Evolutionary conservation across 2,329 filamentous ascomycete genomes (phyloP).

Genomic region (Keithomyces neogunnii): DNA sequence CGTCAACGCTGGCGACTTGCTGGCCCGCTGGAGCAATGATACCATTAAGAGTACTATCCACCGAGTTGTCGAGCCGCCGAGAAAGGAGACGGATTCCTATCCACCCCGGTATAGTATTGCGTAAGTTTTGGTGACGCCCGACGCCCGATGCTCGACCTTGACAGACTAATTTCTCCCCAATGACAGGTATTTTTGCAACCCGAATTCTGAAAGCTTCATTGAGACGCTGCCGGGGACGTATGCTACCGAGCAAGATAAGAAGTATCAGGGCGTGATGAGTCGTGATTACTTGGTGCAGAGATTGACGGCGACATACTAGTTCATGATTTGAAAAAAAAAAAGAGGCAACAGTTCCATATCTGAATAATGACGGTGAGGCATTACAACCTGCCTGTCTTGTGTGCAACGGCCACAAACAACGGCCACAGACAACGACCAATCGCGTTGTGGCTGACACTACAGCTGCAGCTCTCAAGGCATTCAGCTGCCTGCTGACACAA

Average conservation of each 20-base stretch:
- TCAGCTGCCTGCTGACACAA: no score
- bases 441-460: no score
- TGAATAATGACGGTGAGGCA: neutral
- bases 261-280: constrained; percentile 69
- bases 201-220: constrained; percentile 67
- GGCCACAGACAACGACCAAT: no score
- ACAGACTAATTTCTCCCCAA: neutral
- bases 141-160: neutral
- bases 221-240: constrained; percentile 77
- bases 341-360: no score
- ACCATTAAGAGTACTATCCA: constrained; percentile 86
- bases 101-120: constrained; percentile 81
- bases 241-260: constrained; percentile 55
- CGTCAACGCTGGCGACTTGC: constrained; percentile 79
- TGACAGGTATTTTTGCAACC: constrained; percentile 77
- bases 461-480: no score
- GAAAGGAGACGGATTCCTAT: constrained; percentile 47
- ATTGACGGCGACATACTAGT: constrained; percentile 62
- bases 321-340: no score
- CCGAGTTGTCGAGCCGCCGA: constrained; percentile 78
- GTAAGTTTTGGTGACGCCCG: constrained; percentile 32
- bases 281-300: constrained; percentile 76
- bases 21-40: constrained; percentile 86
- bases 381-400: no score
- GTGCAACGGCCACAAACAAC: no score